A percentile compares a stretch with the other conserved stretches of the same genome.
Evolutionary conservation across 495 filamentous ascomycete species (phyloP).

Genomic region (Saxispiralis lemnorum): DNA sequence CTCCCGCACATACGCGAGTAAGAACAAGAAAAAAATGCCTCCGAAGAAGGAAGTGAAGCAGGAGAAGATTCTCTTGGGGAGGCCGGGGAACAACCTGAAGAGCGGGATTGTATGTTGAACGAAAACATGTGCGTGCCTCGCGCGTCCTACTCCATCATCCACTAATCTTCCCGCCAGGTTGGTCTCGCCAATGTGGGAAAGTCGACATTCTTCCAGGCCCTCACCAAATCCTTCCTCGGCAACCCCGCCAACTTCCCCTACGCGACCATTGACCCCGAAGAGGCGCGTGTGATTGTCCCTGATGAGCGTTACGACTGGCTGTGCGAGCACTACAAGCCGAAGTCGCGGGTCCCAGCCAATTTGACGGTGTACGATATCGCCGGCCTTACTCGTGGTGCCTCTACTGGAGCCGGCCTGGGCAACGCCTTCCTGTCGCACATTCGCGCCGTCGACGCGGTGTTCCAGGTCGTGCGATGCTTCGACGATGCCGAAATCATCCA

Average conservation of each 20-base stretch:
- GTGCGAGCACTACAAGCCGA: conserved; percentile 87
- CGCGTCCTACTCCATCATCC: conserved; percentile 10
- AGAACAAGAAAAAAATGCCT: conserved; percentile 44
- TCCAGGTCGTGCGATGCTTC: conserved; percentile 97
- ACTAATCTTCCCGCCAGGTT: conserved; percentile 42
- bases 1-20: conserved; percentile 8
- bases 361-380: conserved; percentile 99
- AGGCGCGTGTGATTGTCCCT: conserved; percentile 92
- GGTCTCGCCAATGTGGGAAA: conserved; percentile 99
- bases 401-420: conserved; percentile 90
- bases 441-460: conserved; percentile 97
- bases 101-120: conserved; percentile 87
- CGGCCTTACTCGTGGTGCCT: conserved; percentile 87
- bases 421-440: conserved; percentile 99
- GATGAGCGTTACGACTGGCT: conserved; percentile 95
- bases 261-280: conserved; percentile 96
- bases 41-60: conserved; percentile 54
- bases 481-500: conserved; percentile 99
- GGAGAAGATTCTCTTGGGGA: conserved; percentile 73
- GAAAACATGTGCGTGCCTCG: conserved; percentile 18
- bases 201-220: conserved; percentile 97
- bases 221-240: conserved; percentile 92
- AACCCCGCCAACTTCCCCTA: conserved; percentile 99
- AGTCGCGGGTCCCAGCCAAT: conserved; percentile 88
- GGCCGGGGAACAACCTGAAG: conserved; percentile 96